phyloP scores from a whole-genome alignment of 352 stramenopile species.

The Pythium oligandrum region DNA sequence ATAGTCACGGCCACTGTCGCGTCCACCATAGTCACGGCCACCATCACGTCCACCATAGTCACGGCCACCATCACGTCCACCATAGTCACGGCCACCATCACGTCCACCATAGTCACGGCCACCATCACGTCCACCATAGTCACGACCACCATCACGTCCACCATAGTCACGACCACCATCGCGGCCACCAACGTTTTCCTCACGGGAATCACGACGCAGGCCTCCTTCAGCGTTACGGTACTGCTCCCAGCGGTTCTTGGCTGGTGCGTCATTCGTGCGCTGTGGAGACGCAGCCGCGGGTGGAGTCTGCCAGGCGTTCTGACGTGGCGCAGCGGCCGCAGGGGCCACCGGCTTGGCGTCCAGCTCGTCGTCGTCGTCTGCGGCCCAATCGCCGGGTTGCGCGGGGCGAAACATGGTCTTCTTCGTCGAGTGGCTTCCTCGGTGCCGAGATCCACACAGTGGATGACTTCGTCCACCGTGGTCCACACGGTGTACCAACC shows the following conservation, averaged over 20 bases:
- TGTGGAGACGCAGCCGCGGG: neutral
- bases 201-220: neutral
- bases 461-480: too few species aligned
- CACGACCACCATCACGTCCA: constrained; percentile 5
- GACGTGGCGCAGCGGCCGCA: neutral
- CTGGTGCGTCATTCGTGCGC: constrained; percentile 14
- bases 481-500: too few species aligned
- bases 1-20: constrained; percentile 11
- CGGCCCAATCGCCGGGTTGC: constrained; percentile 69
- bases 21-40: neutral
- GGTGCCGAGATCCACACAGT: neutral
- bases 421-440: neutral
- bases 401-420: constrained; percentile 60
- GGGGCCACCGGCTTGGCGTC: constrained; percentile 6
- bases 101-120: constrained; percentile 10
- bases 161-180: constrained; percentile 4
- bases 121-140: constrained; percentile 9
- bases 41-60: constrained; percentile 1
- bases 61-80: constrained; percentile 3
- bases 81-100: constrained; percentile 2
- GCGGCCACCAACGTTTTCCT: neutral
- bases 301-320: neutral
- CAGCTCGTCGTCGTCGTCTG: constrained; percentile 56
- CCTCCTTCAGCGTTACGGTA: constrained; percentile 6
- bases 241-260: neutral